Conservation (phyloP, 352 stramenopile species). For the Thalassiosira ordinaria region DNA sequence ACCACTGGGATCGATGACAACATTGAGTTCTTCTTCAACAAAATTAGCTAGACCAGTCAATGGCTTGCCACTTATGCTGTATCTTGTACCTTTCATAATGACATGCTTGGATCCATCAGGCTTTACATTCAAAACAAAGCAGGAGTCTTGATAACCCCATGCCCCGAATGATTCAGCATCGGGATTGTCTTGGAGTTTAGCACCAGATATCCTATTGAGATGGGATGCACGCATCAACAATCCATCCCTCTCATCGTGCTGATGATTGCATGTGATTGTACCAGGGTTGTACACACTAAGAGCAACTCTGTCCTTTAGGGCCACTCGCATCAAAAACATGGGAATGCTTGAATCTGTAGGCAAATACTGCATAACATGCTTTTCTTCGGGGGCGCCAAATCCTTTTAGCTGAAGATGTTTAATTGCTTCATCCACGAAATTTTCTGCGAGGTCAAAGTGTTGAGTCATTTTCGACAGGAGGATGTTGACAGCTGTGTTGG, state of each 20-base stretch:
- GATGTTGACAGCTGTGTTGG: constrained; percentile 20
- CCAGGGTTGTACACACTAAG: neutral
- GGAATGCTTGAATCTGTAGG: constrained; percentile 50
- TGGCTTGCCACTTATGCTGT: constrained; percentile 76
- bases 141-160: constrained; percentile 87
- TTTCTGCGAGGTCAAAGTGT: constrained; percentile 66
- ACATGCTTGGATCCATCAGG: constrained; percentile 69
- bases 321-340: constrained; percentile 61
- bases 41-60: constrained; percentile 81
- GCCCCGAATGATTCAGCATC: constrained; percentile 79
- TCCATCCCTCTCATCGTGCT: neutral
- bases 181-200: constrained; percentile 9
- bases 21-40: constrained; percentile 80
- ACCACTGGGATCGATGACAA: constrained; percentile 67
- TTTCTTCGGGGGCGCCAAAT: constrained; percentile 57
- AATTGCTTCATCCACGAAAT: constrained; percentile 52
- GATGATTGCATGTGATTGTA: neutral
- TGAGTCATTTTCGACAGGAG: constrained; percentile 44
- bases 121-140: constrained; percentile 78
- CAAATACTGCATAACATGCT: constrained; percentile 73
- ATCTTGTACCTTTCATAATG: constrained; percentile 83
- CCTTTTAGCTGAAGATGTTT: constrained; percentile 58
- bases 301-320: constrained; percentile 52
- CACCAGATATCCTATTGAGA: neutral
- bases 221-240: constrained; percentile 13